Evolutionary conservation across 148 eudicot genomes (phyloP).

Genomic region (Rhododendron simsii): DNA sequence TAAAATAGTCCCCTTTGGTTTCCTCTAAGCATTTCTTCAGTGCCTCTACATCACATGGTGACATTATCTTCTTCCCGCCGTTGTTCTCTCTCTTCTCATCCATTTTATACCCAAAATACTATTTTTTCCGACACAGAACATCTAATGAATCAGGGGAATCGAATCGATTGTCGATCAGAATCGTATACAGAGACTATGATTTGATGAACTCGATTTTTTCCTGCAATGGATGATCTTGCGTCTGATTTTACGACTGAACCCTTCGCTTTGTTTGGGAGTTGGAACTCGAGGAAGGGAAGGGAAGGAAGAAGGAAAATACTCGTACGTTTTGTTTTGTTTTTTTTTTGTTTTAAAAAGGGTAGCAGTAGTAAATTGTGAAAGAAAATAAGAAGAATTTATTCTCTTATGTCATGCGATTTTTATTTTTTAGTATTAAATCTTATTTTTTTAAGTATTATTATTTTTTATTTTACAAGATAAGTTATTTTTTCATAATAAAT

Average conservation of each 20-base stretch:
- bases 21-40: conserved; percentile 84
- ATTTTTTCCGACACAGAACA: not conserved
- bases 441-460: too few relatives aligned
- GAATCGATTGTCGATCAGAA: not conserved
- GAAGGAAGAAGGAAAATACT: not conserved
- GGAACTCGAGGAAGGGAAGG: not conserved
- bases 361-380: too few relatives aligned
- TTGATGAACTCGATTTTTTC: not conserved
- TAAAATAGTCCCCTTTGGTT: conserved; percentile 73
- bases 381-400: too few relatives aligned
- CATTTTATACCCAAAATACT: conserved; percentile 15
- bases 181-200: not conserved
- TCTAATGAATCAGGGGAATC: not conserved
- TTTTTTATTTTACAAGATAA: too few relatives aligned
- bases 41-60: conserved; percentile 79
- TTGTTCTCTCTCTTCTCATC: conserved; percentile 27
- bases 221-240: not conserved
- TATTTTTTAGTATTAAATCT: too few relatives aligned
- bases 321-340: too few relatives aligned
- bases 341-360: too few relatives aligned
- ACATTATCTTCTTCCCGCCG: conserved; percentile 43
- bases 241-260: not conserved
- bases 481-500: too few relatives aligned
- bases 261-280: not conserved
- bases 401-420: too few relatives aligned